Base-by-base conservation (phyloP, 208 protist species). In the Borovskyia barvae region DNA sequence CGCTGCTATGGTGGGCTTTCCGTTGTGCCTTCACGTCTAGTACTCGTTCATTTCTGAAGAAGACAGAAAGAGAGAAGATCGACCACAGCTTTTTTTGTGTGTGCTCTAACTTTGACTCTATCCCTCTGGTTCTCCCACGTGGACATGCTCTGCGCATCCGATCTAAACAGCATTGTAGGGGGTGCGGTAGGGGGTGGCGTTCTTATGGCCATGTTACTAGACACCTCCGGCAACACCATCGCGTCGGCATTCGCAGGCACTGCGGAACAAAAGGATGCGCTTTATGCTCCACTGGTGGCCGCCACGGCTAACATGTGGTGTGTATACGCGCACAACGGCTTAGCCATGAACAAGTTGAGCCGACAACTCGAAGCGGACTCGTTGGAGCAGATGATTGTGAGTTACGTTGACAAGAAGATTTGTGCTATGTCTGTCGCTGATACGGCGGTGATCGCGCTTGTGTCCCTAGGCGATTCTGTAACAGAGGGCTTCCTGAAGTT, bases 401-500 rank as follows among this genome's bases (percentile, higher is more conserved):
- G 81, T 37, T 79, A 92, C 26, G 70, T 69, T 1, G 56, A 81
- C 47, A 73, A 67, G 55, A 90, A 83, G 54, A 45, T 93, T 6
- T 93, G 86, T 40, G 75, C 78, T 54, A 91, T 93, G 78, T 75
- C 79, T 12, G 85, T 90, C 3, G 86, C 77, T 0, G 84, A 77
- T 15, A 67, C 26, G 7, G 79, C 72, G 8, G 75, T 90, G 47
- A 57, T 93, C 25, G 80, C 71, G 32, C 33, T 91, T 11, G 55
- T 90, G 2, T 71, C 76, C 2, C 36, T 41, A 0, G 56, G 50
- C 30, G 26, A 72, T 1, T 14, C 53, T 1, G 51, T 95, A 20
- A 76, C 86, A 47, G 80, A 90, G 43, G 89, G 89, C 0, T 41
- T 83, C 39, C 57, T 95, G 30, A 95, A 95, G 58, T 63, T 95